Percentiles rank a stretch among this genome's conserved stretches.
These are phyloP conservation scores for Globisporangium radiosum DNA, from an alignment of 352 stramenopile genomes.

Conservation along the genomic window DNA sequence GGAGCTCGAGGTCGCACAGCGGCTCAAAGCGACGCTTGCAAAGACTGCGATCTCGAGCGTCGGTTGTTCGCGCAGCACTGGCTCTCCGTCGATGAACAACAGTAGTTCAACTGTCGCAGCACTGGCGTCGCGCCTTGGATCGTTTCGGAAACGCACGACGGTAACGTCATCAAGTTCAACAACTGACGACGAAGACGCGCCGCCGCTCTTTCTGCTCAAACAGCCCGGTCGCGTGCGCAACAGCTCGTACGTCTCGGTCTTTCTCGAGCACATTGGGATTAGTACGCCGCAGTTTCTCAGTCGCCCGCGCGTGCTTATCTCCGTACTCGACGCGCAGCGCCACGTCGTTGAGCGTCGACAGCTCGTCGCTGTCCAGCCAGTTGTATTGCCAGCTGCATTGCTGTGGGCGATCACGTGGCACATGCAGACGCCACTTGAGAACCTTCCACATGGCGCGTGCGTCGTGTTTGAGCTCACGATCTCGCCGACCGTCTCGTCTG, in stretches of 20 bases:
- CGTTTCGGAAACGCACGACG: slow-evolving; percentile 15
- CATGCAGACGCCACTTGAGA: slow-evolving; percentile 91
- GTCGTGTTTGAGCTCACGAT: slow-evolving; percentile 66
- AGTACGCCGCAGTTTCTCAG: slow-evolving; percentile 41
- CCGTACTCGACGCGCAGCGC: slow-evolving; percentile 53
- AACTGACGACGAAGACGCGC: slow-evolving; percentile 16
- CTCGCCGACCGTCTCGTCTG: slow-evolving; percentile 20
- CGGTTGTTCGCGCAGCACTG: slow-evolving; percentile 18
- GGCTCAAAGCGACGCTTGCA: slow-evolving; percentile 42
- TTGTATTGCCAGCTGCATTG: slow-evolving; percentile 44
- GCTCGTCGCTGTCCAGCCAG: slow-evolving; percentile 64
- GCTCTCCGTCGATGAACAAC: slow-evolving; percentile 5
- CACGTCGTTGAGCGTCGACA: slow-evolving; percentile 74
- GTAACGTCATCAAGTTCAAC: background rate
- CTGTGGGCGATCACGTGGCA: slow-evolving; percentile 89
- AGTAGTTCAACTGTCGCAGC: slow-evolving; percentile 5
- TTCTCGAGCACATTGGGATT: slow-evolving; percentile 66
- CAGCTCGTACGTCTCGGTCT: slow-evolving; percentile 80
- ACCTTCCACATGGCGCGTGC: slow-evolving; percentile 68
- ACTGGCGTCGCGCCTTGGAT: slow-evolving; percentile 7
- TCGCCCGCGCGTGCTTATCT: slow-evolving; percentile 63
- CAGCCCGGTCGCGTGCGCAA: slow-evolving; percentile 63
- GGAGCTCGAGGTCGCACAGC: slow-evolving; percentile 39
- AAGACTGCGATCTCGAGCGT: slow-evolving; percentile 62
- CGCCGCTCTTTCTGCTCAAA: slow-evolving; percentile 65